A percentile compares a stretch with the other conserved stretches of the same genome.
These are phyloP conservation scores for Primulina tabacum DNA, from an alignment of 257 asterid genomes.

Conservation along the genomic window DNA sequence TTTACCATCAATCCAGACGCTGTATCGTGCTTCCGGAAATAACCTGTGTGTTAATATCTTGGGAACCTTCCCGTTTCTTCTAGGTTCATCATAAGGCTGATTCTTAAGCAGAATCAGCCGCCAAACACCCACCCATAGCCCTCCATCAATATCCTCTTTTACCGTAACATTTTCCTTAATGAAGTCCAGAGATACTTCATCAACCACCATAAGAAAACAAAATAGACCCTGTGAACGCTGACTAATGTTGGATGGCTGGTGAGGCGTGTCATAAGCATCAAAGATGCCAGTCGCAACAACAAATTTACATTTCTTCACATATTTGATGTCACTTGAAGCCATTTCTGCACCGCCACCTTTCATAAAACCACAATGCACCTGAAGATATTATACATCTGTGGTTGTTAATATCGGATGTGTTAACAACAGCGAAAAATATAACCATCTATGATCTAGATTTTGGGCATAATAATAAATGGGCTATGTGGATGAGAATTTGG, in stretches of 20 bases:
- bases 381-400: slow-evolving; percentile 3
- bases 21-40: slow-evolving; percentile 54
- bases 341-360: slow-evolving; percentile 51
- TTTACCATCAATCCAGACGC: slow-evolving; percentile 68
- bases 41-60: slow-evolving; percentile 54
- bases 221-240: slow-evolving; percentile 41
- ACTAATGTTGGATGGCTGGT: slow-evolving; percentile 45
- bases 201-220: slow-evolving; percentile 59
- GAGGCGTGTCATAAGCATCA: slow-evolving; percentile 53
- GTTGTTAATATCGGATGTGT: slow-evolving; percentile 19
- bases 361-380: slow-evolving; percentile 63
- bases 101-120: slow-evolving; percentile 46
- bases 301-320: slow-evolving; percentile 41
- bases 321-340: slow-evolving; percentile 36
- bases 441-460: background rate
- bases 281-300: slow-evolving; percentile 60
- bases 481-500: background rate
- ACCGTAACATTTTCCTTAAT: slow-evolving; percentile 42
- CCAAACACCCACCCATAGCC: slow-evolving; percentile 58
- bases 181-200: slow-evolving; percentile 43
- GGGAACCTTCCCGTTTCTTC: slow-evolving; percentile 63
- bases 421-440: background rate
- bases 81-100: slow-evolving; percentile 58
- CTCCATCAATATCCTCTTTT: slow-evolving; percentile 42
- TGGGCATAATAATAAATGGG: background rate